phyloP scores from a whole-genome alignment of 192 early-diverging fungal genomes.

The Chytriomyces sp. region DNA sequence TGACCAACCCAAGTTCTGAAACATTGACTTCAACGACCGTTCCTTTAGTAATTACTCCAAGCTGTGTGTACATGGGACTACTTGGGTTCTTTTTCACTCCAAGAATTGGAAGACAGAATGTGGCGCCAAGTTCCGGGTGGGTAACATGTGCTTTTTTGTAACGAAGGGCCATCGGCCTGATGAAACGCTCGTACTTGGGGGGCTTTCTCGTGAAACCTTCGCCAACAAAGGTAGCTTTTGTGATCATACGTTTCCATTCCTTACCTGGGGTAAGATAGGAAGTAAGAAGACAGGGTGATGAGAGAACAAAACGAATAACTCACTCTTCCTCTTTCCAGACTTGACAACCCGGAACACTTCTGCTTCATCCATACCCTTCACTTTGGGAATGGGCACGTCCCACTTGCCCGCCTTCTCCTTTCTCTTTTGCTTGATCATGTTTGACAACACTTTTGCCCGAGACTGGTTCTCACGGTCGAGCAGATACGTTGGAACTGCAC shows the following conservation, averaged over 20 bases:
- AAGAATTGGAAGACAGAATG: slow-evolving; percentile 95
- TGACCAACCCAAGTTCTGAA: slow-evolving; percentile 94
- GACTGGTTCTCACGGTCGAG: slow-evolving; percentile 98
- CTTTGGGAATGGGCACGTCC: slow-evolving; percentile 94
- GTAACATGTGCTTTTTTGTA: slow-evolving; percentile 99
- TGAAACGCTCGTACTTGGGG: slow-evolving; percentile 98
- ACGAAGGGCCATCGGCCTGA: slow-evolving; percentile 95
- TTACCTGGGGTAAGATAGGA: slow-evolving; percentile 58
- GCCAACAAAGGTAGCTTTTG: slow-evolving; percentile 99
- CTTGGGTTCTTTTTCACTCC: slow-evolving; percentile 99
- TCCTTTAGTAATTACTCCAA: slow-evolving; percentile 98
- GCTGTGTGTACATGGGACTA: slow-evolving; percentile 91
- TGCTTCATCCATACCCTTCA: slow-evolving; percentile 97
- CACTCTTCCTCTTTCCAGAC: slow-evolving; percentile 87
- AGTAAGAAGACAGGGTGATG: neutral
- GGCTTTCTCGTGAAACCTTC: slow-evolving; percentile 99
- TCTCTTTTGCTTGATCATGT: slow-evolving; percentile 99
- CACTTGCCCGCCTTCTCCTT: slow-evolving; percentile 81
- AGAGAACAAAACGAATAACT: slow-evolving; percentile 1
- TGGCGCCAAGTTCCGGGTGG: slow-evolving; percentile 97
- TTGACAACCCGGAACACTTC: slow-evolving; percentile 99
- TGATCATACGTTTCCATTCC: slow-evolving; percentile 98
- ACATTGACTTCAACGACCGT: slow-evolving; percentile 96
- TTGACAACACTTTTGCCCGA: slow-evolving; percentile 94
- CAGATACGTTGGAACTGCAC: slow-evolving; percentile 96